These are phyloP conservation scores for Citrus inodora DNA, from an alignment of 345 rosid genomes.

Conservation along the genomic window DNA sequence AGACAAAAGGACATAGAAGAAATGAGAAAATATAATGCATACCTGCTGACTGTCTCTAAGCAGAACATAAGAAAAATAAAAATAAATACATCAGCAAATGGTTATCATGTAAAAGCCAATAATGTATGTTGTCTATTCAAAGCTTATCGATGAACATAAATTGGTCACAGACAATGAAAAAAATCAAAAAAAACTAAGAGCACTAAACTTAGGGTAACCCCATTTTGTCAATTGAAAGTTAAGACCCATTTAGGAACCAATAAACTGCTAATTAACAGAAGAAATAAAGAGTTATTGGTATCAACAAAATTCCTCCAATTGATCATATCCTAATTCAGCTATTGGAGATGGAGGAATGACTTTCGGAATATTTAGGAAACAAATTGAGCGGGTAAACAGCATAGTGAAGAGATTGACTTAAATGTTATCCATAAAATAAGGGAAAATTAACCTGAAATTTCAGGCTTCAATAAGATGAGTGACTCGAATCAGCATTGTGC, in stretches of 20 bases:
- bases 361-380: background rate
- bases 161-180: background rate
- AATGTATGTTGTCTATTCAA: background rate
- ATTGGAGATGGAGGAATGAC: background rate
- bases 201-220: background rate
- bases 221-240: background rate
- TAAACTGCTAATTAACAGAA: background rate
- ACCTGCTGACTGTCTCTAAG: background rate
- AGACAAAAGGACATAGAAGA: background rate
- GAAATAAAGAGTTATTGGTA: background rate
- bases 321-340: background rate
- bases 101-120: background rate
- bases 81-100: background rate
- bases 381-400: background rate
- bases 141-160: background rate
- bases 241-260: background rate
- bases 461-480: background rate
- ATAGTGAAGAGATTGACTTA: background rate
- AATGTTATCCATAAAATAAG: background rate
- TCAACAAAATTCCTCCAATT: background rate
- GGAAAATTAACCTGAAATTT: background rate
- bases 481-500: background rate
- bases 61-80: background rate
- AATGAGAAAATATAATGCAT: background rate
- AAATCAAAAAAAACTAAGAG: background rate